Base-by-base conservation (phyloP, 495 filamentous ascomycete species). In the Thermothielavioides terrestris region DNA sequence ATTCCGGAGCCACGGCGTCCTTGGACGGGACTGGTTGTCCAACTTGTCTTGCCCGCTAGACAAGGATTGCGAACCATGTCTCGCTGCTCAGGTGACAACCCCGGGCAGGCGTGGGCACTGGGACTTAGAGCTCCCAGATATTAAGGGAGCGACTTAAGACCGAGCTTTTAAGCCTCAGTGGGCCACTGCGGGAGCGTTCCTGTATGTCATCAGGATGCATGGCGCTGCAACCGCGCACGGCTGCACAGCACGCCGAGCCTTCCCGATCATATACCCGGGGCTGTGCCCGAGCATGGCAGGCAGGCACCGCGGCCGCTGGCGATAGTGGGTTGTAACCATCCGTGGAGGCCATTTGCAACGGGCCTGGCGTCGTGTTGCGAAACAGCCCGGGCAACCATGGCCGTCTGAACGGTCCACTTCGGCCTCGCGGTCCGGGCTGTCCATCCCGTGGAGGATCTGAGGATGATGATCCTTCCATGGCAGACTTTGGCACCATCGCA, bases 11-110 rank as follows among this genome's bases (percentile, higher is more conserved):
- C 42, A 47, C 37, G 17, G 53, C 49, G 42, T 51, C 50, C 56
- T 58, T 53, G 56, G 35, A 51, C 52, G 47, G 42, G 45, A 58
- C 50, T 28, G 62, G 54, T 15, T 22, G 52, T 45, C 34, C 32
- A 49, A 46, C 48, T 46, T 50, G 41, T 50, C 53, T 31, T n/a
- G n/a, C n/a, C n/a, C n/a, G n/a, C n/a, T 42, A 31, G 55, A 43
- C 46, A 58, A 49, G 52, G 54, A 49, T 55, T 23, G 22, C n/a
- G 4, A 46, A 49, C 49, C 30, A 25, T 38, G 23, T 15, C 43
- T 48, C 28, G 31, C 35, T 56, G 59, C 54, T 57, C 62, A 62
- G 59, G 52, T 65, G 59, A 56, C 53, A 22, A 42, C 15, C 44
- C 43, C 56, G 27, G 54, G 56, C 46, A 58, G n/a, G 35, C 47